Percentiles rank a stretch among this genome's conserved stretches.
Evolutionary conservation across 306 rosid species (phyloP).

Genomic region (Trifolium dubium): DNA sequence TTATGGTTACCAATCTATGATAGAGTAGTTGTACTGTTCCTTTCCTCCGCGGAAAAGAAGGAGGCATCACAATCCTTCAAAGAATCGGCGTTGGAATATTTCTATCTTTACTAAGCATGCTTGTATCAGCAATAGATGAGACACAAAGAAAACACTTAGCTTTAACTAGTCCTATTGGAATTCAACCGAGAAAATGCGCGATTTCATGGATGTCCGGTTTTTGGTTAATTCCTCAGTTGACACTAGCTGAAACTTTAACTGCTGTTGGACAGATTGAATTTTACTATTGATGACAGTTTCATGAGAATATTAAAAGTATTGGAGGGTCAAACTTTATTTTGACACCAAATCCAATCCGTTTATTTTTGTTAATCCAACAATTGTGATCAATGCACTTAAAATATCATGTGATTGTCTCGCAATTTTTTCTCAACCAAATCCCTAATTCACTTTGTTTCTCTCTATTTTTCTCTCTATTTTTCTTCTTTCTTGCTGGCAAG

Average conservation of each 20-base stretch:
- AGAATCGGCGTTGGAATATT: constrained; percentile 76
- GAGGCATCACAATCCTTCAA: constrained; percentile 79
- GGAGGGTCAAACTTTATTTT: too few species aligned
- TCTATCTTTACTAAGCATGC: constrained; percentile 49
- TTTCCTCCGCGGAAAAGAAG: constrained; percentile 61
- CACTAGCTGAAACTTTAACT: constrained; percentile 58
- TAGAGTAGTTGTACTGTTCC: constrained; percentile 65
- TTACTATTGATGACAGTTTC: constrained; percentile 84
- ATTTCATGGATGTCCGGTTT: constrained; percentile 78
- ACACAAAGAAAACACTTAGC: constrained; percentile 56
- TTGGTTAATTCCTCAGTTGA: constrained; percentile 75
- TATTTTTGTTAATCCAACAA: too few species aligned
- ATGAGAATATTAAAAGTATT: constrained; percentile 91
- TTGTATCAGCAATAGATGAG: constrained; percentile 68
- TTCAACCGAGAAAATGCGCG: constrained; percentile 66
- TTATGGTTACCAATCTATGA: constrained; percentile 75
- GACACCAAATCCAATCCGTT: too few species aligned
- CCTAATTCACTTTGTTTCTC: too few species aligned
- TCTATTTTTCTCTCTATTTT: too few species aligned
- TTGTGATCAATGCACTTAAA: too few species aligned
- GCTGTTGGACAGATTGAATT: constrained; percentile 75
- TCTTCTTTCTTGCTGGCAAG: too few species aligned
- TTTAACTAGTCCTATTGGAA: constrained; percentile 55
- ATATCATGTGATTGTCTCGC: too few species aligned
- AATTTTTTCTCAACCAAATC: too few species aligned